A percentile compares a stretch with the other conserved stretches of the same genome.
These are phyloP conservation scores for Acer saccharum DNA, from an alignment of 345 rosid species.

Conservation along the genomic window DNA sequence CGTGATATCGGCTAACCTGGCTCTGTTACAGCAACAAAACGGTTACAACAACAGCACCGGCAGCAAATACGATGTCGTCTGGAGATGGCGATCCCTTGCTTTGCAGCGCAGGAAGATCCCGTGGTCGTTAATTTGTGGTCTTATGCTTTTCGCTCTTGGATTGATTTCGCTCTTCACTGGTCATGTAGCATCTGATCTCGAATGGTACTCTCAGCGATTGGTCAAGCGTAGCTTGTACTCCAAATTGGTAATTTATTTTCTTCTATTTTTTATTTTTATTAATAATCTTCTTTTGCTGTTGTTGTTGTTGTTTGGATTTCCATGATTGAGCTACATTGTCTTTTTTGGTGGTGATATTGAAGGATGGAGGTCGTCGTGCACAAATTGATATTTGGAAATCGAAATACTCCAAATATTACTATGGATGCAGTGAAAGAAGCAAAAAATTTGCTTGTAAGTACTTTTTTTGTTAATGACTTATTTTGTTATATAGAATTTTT, in stretches of 20 bases:
- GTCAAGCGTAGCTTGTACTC: constrained; percentile 53
- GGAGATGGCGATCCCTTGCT: constrained; percentile 53
- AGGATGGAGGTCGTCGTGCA: constrained; percentile 57
- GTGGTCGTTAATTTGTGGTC: constrained; percentile 76
- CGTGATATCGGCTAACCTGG: constrained; percentile 56
- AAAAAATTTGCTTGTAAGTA: constrained; percentile 67
- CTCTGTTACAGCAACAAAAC: constrained; percentile 56
- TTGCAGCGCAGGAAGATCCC: constrained; percentile 46
- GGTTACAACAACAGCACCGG: constrained; percentile 23
- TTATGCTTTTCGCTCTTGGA: constrained; percentile 86
- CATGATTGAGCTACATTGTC: neutral
- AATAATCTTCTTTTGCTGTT: no score
- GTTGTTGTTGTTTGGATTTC: neutral
- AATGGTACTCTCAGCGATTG: constrained; percentile 90
- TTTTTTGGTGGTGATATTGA: constrained; percentile 10
- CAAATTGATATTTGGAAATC: constrained; percentile 94
- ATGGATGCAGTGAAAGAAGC: constrained; percentile 87
- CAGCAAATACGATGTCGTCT: constrained; percentile 30
- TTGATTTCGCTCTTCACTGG: constrained; percentile 92
- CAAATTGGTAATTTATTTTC: constrained; percentile 49
- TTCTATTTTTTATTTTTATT: neutral
- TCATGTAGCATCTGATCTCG: constrained; percentile 92
- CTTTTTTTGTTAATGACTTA: neutral
- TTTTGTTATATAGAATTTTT: neutral
- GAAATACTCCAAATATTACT: constrained; percentile 52